phyloP scores from a whole-genome alignment of 192 early-diverging fungal genomes.

The Radiomyces spectabilis region DNA sequence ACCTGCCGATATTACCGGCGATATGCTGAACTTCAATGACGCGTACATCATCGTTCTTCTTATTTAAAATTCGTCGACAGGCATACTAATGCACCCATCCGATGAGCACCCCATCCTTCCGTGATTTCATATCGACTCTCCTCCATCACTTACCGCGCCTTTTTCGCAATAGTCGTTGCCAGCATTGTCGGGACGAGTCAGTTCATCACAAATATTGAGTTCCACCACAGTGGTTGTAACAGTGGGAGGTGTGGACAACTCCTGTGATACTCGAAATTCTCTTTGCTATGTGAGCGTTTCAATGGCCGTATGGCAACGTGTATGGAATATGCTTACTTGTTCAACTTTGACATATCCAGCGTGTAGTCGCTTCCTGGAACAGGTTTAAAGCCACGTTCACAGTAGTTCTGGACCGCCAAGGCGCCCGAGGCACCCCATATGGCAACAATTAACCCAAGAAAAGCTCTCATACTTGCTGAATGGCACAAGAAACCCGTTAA shows the following conservation, averaged over 20 bases:
- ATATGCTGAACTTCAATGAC: slow-evolving; percentile 9
- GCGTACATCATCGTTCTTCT: slow-evolving; percentile 2
- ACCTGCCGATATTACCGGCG: slow-evolving; percentile 8
- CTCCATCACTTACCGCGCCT: slow-evolving; percentile 12
- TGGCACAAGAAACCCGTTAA: not conserved
- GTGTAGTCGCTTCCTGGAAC: not conserved
- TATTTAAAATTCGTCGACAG: slow-evolving; percentile 1
- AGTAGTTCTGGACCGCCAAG: slow-evolving; percentile 13
- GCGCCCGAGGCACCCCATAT: not conserved
- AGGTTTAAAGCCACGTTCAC: slow-evolving; percentile 12
- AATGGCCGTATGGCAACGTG: not conserved
- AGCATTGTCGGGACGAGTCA: slow-evolving; percentile 3
- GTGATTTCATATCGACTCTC: too few species aligned
- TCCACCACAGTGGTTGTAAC: not conserved
- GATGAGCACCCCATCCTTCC: too few species aligned
- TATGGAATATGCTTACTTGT: slow-evolving; percentile 9
- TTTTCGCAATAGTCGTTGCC: slow-evolving; percentile 4
- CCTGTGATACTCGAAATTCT: slow-evolving; percentile 3
- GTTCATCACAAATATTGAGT: slow-evolving; percentile 16
- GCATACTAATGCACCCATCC: not conserved
- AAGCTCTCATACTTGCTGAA: not conserved
- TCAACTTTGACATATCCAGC: slow-evolving; percentile 15
- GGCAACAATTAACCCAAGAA: not conserved
- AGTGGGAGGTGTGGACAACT: slow-evolving; percentile 5
- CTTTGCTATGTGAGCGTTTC: not conserved